phyloP scores from a whole-genome alignment of 805 yeast genomes.

The Saturnispora zaruensis region DNA sequence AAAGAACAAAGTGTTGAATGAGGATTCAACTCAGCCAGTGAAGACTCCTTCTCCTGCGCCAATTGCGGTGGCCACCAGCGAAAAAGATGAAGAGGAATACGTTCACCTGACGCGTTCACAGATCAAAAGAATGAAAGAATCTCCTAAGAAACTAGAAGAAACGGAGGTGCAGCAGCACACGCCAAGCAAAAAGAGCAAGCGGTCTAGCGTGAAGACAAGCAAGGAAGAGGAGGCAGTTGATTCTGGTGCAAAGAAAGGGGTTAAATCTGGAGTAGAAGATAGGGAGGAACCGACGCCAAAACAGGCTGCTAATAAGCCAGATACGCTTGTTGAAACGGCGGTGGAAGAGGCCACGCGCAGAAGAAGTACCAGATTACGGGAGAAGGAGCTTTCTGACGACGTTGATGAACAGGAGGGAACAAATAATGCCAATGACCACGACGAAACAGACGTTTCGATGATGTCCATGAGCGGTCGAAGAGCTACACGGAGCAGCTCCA shows the following conservation, averaged over 20 bases:
- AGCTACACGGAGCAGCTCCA: slow-evolving; percentile 3
- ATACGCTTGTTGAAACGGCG: not conserved
- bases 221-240: not conserved
- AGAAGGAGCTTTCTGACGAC: slow-evolving; percentile 10
- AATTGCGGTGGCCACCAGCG: not conserved
- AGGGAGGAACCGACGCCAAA: not conserved
- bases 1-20: slow-evolving; percentile 1
- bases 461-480: slow-evolving; percentile 1
- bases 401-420: not conserved
- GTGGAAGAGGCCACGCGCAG: slow-evolving; percentile 8
- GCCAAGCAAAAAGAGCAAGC: not conserved
- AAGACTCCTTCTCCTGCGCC: not conserved
- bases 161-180: not conserved
- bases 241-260: not conserved
- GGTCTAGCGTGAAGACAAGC: not conserved
- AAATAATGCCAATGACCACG: slow-evolving; percentile 1
- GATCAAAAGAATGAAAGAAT: slow-evolving; percentile 1
- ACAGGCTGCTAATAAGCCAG: not conserved
- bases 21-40: not conserved
- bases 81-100: not conserved
- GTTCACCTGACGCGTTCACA: not conserved
- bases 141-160: not conserved
- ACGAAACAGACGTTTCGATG: not conserved
- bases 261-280: not conserved
- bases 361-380: slow-evolving; percentile 10